phyloP scores from a whole-genome alignment of 148 eudicot species.

The Cornus kousa region DNA sequence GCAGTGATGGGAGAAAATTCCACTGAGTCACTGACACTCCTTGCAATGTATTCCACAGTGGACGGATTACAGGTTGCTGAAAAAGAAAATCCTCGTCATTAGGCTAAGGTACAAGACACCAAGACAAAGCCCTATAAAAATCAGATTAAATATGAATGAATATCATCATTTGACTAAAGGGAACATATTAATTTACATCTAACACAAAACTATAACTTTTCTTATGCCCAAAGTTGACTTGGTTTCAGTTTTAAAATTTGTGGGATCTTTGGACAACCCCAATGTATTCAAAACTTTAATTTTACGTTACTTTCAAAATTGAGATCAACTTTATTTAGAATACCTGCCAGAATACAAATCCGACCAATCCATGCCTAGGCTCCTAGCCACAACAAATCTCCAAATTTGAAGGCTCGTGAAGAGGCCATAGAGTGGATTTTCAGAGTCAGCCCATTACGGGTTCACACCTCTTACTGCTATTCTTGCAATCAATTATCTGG shows the following conservation, averaged over 20 bases:
- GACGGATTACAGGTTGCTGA: constrained; percentile 93
- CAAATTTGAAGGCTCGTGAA: neutral
- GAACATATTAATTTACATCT: neutral
- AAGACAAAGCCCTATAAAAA: neutral
- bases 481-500: no score
- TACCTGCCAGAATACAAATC: neutral
- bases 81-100: constrained; percentile 6
- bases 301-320: neutral
- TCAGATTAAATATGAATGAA: neutral
- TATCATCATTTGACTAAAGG: neutral
- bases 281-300: neutral
- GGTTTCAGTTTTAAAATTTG: neutral
- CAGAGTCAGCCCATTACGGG: no score
- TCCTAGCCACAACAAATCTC: neutral
- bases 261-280: neutral
- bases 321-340: neutral
- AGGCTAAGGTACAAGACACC: neutral
- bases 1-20: constrained; percentile 96
- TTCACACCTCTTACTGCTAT: no score
- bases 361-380: neutral
- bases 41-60: constrained; percentile 86
- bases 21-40: constrained; percentile 68
- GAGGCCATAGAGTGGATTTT: no score
- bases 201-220: neutral
- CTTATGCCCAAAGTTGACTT: neutral